Percentiles rank a stretch among this genome's conserved stretches.
Evolutionary conservation across 169 alveolate genomes (phyloP).

Genomic region (Plasmodium billcollinsi): DNA sequence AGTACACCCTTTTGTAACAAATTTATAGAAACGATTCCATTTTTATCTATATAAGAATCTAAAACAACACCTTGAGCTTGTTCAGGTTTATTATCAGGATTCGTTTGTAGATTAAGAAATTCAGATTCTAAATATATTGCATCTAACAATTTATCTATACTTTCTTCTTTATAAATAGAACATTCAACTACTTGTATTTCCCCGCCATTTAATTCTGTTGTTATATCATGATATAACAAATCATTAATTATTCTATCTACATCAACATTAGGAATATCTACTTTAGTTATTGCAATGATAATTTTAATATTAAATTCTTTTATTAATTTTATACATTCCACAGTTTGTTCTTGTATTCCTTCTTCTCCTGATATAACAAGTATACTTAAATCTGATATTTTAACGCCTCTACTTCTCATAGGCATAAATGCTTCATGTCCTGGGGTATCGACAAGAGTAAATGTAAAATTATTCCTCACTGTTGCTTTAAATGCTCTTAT

Average conservation of each 20-base stretch:
- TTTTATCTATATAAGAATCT: conserved; percentile 54
- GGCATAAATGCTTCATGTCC: conserved; percentile 96
- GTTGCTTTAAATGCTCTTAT: conserved; percentile 94
- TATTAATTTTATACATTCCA: conserved; percentile 92
- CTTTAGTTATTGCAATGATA: conserved; percentile 92
- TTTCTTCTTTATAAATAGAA: conserved; percentile 35
- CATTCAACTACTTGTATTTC: conserved; percentile 65
- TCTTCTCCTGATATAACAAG: conserved; percentile 95
- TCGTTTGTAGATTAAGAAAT: conserved; percentile 17
- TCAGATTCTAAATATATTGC: conserved; percentile 69
- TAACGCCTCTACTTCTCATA: conserved; percentile 95
- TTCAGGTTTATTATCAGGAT: not conserved
- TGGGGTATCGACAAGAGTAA: conserved; percentile 96
- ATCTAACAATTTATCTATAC: conserved; percentile 46
- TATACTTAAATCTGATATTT: conserved; percentile 93
- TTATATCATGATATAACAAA: conserved; percentile 26
- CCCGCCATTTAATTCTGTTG: conserved; percentile 71
- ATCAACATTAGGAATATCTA: conserved; percentile 79
- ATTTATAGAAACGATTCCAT: conserved; percentile 68
- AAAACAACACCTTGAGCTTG: conserved; percentile 33
- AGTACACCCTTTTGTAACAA: conserved; percentile 41
- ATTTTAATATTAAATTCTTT: conserved; percentile 82
- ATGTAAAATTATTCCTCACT: conserved; percentile 79
- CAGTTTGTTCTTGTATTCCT: conserved; percentile 95
- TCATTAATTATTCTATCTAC: conserved; percentile 54